Conservation (phyloP, 2,329 filamentous ascomycete genomes). For the Pyricularia grisea region DNA sequence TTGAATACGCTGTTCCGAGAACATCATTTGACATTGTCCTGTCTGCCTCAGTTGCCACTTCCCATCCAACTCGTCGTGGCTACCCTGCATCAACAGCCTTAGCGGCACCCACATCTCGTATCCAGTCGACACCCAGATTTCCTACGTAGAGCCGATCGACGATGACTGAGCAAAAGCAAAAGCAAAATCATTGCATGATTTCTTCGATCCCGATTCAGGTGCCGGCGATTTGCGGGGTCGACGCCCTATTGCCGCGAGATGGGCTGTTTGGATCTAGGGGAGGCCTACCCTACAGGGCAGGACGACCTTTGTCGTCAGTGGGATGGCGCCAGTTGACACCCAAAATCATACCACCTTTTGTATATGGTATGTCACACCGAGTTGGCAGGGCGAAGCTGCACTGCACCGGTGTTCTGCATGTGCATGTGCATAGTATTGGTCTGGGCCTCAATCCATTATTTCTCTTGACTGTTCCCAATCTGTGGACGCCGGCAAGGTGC, state of each 20-base stretch:
- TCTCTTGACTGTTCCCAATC: not conserved
- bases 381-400: not conserved
- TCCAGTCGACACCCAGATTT: not conserved
- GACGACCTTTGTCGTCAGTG: not conserved
- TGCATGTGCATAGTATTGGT: not conserved
- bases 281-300: not conserved
- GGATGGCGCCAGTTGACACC: not conserved
- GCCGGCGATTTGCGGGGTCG: not conserved
- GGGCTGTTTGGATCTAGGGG: not conserved
- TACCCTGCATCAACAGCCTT: not conserved
- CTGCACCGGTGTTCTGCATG: not conserved
- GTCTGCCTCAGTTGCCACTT: not conserved
- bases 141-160: not conserved
- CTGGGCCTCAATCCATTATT: not conserved
- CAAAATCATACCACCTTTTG: not conserved
- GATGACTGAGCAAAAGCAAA: not conserved
- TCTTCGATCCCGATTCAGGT: not conserved
- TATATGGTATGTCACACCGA: not conserved
- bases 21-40: not conserved
- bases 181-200: not conserved
- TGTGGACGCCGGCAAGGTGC: not conserved
- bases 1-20: not conserved
- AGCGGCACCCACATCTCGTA: not conserved
- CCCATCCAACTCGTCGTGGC: not conserved
- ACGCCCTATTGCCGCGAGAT: not conserved